Conservation (phyloP, 139 green algal species). For the Chlorella sp. region DNA sequence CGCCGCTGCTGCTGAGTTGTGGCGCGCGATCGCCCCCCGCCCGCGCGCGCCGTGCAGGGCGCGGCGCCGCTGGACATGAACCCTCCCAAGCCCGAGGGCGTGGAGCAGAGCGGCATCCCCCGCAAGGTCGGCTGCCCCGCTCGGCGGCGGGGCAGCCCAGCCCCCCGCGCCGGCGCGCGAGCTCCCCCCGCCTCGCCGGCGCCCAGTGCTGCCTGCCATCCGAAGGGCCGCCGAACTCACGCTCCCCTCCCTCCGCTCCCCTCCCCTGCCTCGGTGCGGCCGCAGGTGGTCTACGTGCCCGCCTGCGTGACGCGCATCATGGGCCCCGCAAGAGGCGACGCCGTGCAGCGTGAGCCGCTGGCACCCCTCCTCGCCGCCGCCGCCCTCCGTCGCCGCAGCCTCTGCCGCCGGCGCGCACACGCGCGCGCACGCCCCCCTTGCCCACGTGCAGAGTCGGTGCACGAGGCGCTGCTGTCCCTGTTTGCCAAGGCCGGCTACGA, state of each 20-base stretch:
- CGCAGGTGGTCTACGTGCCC: not conserved
- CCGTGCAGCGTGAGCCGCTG: not conserved
- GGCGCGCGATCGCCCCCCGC: too few species aligned
- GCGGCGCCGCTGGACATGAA: slow-evolving; percentile 53
- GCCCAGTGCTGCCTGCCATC: too few species aligned
- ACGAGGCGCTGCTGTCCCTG: slow-evolving; percentile 91
- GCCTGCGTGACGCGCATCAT: slow-evolving; percentile 96
- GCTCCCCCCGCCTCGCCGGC: too few species aligned
- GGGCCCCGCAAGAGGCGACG: slow-evolving; percentile 62
- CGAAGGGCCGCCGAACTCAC: too few species aligned
- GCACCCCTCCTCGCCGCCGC: not conserved
- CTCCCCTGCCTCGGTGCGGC: not conserved
- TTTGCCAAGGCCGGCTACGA: slow-evolving; percentile 82
- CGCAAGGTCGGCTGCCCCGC: slow-evolving; percentile 89
- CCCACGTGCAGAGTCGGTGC: slow-evolving; percentile 58
- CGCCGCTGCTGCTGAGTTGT: too few species aligned
- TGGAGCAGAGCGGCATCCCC: slow-evolving; percentile 25
- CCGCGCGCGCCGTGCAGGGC: slow-evolving; percentile 18
- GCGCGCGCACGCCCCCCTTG: not conserved
- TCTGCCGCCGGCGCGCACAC: too few species aligned
- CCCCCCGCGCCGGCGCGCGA: too few species aligned
- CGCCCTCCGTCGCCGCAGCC: too few species aligned
- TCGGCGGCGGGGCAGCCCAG: slow-evolving; percentile 96
- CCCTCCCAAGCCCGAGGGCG: slow-evolving; percentile 33
- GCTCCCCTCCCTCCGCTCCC: too few species aligned